Evolutionary conservation across 2,329 filamentous ascomycete genomes (phyloP), one percentile per base, ranked within the genome.

Genomic region (Tothia fuscella): DNA sequence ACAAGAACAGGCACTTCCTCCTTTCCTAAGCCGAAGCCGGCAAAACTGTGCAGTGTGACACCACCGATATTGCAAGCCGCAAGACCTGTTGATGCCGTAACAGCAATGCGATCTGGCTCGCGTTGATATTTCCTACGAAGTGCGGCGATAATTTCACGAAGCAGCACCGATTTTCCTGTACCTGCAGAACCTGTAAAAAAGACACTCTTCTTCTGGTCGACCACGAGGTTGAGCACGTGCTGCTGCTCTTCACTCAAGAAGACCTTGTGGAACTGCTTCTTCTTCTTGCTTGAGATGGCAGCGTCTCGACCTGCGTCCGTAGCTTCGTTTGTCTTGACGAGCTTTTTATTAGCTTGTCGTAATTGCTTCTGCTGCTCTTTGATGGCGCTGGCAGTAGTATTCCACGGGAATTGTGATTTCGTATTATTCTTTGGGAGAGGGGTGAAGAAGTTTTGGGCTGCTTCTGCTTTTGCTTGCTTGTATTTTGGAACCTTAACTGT

Each of bases 141-240:
- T 3, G 82, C 77, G 4, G 74, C 66, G 51, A 98, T 96, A 46
- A 96, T 94, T 49, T 93, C 79, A 48, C 88, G 76, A 72, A 98
- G 86, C 44, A 98, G 64, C 3, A 98, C 89, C 1, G 91, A 98
- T 67, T 98, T 98, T 60, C 91, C 91, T 4, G 91, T 95, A 69
- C 77, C 87, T 44, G 91, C 91, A 45, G 91, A 93, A 51, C 91
- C 91, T 1, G 91, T 98, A 60, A 98, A 98, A 66, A 98, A 98
- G 2, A 95, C 88, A 52, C 89, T 96, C 58, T 87, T 81, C 45
- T 74, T 74, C 48, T 83, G 67, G 17, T 91, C 74, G 6, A 86
- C 73, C 7, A 98, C 89, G 16, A 95, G 67, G 34, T 86, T 78
- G 44, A 93, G 67, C 9, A 98, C 86, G 45, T 83, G 77, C 46